A percentile compares a stretch with the other conserved stretches of the same genome.
phyloP scores from a whole-genome alignment of 2,329 filamentous ascomycete genomes.

The Paecilomyces fulvus region DNA sequence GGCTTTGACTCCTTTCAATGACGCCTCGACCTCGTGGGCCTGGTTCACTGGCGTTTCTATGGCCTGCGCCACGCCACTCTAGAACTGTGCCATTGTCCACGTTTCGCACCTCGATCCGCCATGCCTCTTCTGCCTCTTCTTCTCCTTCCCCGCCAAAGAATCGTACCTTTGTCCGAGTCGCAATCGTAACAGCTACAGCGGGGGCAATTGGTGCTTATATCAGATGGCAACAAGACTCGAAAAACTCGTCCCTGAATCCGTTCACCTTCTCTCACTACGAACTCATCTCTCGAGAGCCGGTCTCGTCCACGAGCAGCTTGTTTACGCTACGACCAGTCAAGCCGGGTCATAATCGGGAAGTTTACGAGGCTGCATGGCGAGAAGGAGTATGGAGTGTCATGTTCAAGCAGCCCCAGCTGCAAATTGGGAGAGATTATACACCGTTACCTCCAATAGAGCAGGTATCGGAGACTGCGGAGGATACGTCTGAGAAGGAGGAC shows the following conservation, averaged over 20 bases:
- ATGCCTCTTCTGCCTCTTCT: constrained; percentile 14
- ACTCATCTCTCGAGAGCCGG: constrained; percentile 33
- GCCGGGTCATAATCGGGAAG: constrained; percentile 23
- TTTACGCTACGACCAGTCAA: constrained; percentile 34
- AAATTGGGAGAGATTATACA: constrained; percentile 87
- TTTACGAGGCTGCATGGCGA: constrained; percentile 44
- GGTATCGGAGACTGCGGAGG: constrained; percentile 8
- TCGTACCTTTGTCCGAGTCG: constrained; percentile 26
- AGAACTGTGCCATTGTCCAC: constrained; percentile 7
- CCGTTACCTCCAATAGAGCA: constrained; percentile 57
- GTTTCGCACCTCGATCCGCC: constrained; percentile 11
- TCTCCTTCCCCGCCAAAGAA: constrained; percentile 14
- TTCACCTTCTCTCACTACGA: constrained; percentile 33
- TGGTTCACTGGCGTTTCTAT: constrained; percentile 11
- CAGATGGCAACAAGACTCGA: constrained; percentile 17
- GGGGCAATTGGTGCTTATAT: constrained; percentile 29
- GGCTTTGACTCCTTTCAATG: constrained; percentile 7
- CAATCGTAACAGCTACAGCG: constrained; percentile 25
- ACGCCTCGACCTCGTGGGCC: constrained; percentile 9
- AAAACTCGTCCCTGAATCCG: constrained; percentile 24
- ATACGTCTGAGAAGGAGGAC: constrained; percentile 10
- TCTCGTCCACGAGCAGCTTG: constrained; percentile 40
- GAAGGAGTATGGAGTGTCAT: constrained; percentile 78
- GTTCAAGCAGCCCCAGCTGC: constrained; percentile 87
- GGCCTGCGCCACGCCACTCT: constrained; percentile 7